These are phyloP conservation scores for Claviceps humidiphila DNA, from an alignment of 2,329 filamentous ascomycete species.

Conservation along the genomic window DNA sequence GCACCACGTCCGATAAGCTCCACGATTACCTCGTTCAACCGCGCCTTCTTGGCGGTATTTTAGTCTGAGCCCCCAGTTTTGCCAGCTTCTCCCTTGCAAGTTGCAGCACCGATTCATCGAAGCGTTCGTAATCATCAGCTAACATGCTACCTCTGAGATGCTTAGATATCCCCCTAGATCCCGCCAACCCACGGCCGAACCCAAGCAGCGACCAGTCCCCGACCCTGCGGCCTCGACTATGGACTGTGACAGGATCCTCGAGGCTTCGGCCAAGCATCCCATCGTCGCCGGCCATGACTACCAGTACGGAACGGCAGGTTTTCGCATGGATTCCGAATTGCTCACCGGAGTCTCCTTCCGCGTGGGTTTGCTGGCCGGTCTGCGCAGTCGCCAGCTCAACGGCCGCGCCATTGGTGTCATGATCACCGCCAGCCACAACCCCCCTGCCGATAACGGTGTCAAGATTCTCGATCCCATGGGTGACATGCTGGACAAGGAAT, in stretches of 20 bases:
- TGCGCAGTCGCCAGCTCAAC: constrained; percentile 80
- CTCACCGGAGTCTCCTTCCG: constrained; percentile 88
- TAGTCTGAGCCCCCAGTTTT: too few relatives aligned
- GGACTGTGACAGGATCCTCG: constrained; percentile 40
- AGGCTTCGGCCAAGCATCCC: constrained; percentile 48
- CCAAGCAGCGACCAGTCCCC: background rate
- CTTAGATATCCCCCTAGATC: too few relatives aligned
- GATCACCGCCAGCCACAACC: constrained; percentile 92
- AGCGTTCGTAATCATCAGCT: too few relatives aligned
- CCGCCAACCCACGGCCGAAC: too few relatives aligned
- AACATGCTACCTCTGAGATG: too few relatives aligned
- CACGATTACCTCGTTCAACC: too few relatives aligned
- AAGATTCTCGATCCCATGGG: constrained; percentile 96
- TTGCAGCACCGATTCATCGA: too few relatives aligned
- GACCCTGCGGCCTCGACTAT: constrained; percentile 21
- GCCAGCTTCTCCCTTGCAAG: too few relatives aligned
- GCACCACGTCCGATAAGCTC: too few relatives aligned
- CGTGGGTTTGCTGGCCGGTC: constrained; percentile 75
- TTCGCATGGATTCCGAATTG: constrained; percentile 60
- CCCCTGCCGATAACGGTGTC: constrained; percentile 78
- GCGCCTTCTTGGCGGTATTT: too few relatives aligned
- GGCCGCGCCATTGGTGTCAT: constrained; percentile 91
- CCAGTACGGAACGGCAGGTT: constrained; percentile 55
- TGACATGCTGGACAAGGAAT: constrained; percentile 93
- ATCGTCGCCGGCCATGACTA: constrained; percentile 42